Evolutionary conservation across 495 filamentous ascomycete genomes (phyloP), one percentile per base, ranked within the genome.

Genomic region (Talaromyces nanjingensis): DNA sequence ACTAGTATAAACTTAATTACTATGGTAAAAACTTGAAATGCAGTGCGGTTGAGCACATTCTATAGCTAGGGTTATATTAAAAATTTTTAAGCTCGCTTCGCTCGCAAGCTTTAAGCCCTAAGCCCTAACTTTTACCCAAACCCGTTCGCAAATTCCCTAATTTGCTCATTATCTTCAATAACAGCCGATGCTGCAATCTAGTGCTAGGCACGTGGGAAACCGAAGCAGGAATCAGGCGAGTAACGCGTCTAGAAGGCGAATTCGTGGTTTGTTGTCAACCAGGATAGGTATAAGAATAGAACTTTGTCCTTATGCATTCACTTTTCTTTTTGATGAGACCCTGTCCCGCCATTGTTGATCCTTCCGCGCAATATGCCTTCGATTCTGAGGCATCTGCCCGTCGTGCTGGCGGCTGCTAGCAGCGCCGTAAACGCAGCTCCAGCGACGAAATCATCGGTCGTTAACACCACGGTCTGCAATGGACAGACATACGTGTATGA

Each of bases 401-500:
- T 20, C 7, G 52, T 55, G 11, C 52, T 55, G 8, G 52, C 52
- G 22, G 52, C 9, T 6, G 52, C 22, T 55, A 29, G 7, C 20
- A 27, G 52, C 52, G 24, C 29, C 52, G 22, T 55, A 47, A 47
- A 47, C n/a, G 42, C 42, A 6, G 18, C 52, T 55, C 22, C 52
- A 6, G 11, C 52, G 9, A 16, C 20, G 20, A 55, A 16, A 24
- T 55, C 52, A 24, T 25, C 52, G 1, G 52, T 16, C 16, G 82
- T 85, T 22, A 84, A 82, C 65, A 69, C 79, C 62, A 84, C 84
- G 12, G 81, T 78, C 39, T 93, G 90, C 70, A 84, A 83, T 64
- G 85, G 86, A 37, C 77, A 86, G 66, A 76, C 72, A 0, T 92
- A 89, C 70, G 77, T 81, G 12, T 92, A 92, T 72, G 75, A 88